Percentiles rank a stretch among this genome's conserved stretches.
These are phyloP conservation scores for Nasturtium officinale DNA, from an alignment of 345 rosid species.

Conservation along the genomic window DNA sequence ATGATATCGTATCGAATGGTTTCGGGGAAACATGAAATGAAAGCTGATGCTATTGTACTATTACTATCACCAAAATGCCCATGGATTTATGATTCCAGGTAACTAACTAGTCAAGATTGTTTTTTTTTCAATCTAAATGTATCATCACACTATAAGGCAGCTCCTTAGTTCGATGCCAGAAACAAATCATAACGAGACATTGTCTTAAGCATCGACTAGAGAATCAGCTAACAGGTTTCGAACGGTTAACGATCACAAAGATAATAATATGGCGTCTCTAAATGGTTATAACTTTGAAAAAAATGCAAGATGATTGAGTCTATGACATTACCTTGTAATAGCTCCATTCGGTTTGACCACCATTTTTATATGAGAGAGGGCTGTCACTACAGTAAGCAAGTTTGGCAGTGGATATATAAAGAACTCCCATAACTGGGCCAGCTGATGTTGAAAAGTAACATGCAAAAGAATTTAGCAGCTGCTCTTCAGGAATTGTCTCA, in stretches of 20 bases:
- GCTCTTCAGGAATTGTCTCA: conserved; percentile 74
- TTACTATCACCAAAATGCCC: not conserved
- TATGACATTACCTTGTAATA: conserved; percentile 63
- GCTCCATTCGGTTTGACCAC: conserved; percentile 70
- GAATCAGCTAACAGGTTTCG: not conserved
- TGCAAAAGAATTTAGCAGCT: conserved; percentile 61
- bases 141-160: conserved; percentile 4
- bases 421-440: conserved; percentile 82
- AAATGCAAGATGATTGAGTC: conserved; percentile 4
- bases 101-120: not conserved
- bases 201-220: not conserved
- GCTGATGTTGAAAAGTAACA: conserved; percentile 84
- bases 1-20: not conserved
- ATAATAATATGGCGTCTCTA: not conserved
- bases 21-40: not conserved
- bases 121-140: not conserved
- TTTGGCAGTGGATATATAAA: conserved; percentile 68
- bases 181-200: not conserved
- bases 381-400: conserved; percentile 75
- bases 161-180: not conserved
- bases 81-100: not conserved
- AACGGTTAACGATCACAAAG: not conserved
- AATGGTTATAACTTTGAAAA: not conserved
- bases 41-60: not conserved
- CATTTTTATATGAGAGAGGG: conserved; percentile 70